phyloP scores from a whole-genome alignment of 495 filamentous ascomycete species.

The Podospora pseudoanserina region DNA sequence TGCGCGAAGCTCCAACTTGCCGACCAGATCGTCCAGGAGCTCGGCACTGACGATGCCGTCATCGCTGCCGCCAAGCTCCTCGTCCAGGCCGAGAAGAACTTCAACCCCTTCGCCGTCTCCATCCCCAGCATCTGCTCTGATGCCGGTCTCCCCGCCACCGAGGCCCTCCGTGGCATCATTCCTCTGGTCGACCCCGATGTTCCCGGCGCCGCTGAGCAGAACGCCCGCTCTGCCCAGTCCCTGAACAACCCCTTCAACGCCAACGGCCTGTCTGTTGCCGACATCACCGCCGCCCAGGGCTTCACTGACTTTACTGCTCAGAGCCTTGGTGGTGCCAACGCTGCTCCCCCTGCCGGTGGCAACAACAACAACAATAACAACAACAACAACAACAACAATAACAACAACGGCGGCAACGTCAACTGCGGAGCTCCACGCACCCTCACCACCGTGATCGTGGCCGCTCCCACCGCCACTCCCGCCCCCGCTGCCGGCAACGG shows the following conservation, averaged over 20 bases:
- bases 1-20: constrained; percentile 58
- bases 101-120: constrained; percentile 56
- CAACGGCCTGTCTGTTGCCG: constrained; percentile 52
- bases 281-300: constrained; percentile 51
- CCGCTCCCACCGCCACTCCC: constrained; percentile 23
- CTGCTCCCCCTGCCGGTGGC: constrained; percentile 21
- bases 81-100: constrained; percentile 65
- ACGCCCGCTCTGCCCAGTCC: constrained; percentile 50
- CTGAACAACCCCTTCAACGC: constrained; percentile 50
- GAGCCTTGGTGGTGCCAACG: constrained; percentile 29
- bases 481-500: constrained; percentile 13
- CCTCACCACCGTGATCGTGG: constrained; percentile 22
- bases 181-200: constrained; percentile 59
- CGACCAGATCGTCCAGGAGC: constrained; percentile 54
- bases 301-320: constrained; percentile 55
- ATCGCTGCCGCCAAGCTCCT: constrained; percentile 55
- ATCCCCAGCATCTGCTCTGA: constrained; percentile 58
- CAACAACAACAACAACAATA: constrained; percentile 11
- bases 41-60: constrained; percentile 50
- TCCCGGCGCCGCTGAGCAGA: constrained; percentile 48
- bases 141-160: constrained; percentile 52
- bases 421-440: constrained; percentile 14
- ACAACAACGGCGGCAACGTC: background rate
- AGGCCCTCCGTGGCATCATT: constrained; percentile 55
- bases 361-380: constrained; percentile 18